Conservation (phyloP, 1,139 yeast genomes). For the Hanseniaspora uvarum region DNA sequence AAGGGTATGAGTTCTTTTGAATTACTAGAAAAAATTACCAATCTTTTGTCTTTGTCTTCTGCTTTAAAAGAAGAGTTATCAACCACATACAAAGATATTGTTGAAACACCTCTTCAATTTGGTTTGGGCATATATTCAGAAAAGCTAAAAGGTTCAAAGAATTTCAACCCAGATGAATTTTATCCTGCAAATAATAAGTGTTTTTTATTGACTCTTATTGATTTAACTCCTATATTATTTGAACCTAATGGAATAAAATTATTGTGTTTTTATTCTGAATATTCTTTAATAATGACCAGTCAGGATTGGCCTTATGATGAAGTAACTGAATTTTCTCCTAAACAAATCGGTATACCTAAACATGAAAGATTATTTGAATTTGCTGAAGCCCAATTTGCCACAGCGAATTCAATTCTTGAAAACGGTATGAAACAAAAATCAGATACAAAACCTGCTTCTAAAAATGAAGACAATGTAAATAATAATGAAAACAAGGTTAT, state of each 20-base stretch:
- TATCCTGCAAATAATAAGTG: neutral
- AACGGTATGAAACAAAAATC: neutral
- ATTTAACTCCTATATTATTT: neutral
- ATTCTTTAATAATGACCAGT: neutral
- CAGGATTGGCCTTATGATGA: neutral
- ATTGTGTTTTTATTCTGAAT: neutral
- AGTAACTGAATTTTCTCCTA: neutral
- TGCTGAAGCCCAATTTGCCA: neutral
- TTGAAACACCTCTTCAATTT: neutral
- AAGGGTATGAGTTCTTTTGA: neutral
- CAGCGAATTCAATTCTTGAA: neutral
- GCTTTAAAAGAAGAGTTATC: neutral
- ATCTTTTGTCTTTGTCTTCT: neutral
- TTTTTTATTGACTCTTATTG: neutral
- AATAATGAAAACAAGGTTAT: conserved; percentile 8
- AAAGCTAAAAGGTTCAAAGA: no score
- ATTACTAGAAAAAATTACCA: neutral
- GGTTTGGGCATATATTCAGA: neutral
- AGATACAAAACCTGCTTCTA: neutral
- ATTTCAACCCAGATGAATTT: neutral
- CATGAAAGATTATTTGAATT: neutral
- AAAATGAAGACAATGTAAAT: neutral
- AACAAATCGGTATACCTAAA: neutral
- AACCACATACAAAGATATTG: neutral
- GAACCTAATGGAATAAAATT: neutral